Evolutionary conservation across 2,329 filamentous ascomycete species (phyloP), one percentile per base, ranked within the genome.

Genomic region (Colletotrichum sp.): DNA sequence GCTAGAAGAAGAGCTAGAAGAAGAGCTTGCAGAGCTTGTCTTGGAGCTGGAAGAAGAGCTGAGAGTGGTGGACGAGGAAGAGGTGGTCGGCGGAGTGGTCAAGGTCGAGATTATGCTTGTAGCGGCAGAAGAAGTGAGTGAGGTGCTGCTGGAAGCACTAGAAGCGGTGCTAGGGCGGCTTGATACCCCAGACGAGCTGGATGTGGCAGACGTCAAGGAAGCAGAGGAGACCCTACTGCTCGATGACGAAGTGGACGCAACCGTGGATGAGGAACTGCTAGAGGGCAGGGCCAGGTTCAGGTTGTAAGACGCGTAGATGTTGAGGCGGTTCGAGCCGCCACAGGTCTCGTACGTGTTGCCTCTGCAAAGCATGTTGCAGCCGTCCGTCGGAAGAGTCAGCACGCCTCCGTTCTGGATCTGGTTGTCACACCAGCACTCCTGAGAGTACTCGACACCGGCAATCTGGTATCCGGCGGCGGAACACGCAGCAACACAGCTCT

Each of bases 361-460:
- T 9, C 68, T 77, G 77, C 84, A 85, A 8, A 77, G 60, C 81
- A 84, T 83, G 77, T 78, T 79, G 76, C 83, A 85, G 26, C 34
- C 59, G 9, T 85, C 83, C 10, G 76, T 76, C 15, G 82, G 30
- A 32, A 63, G 30, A 34, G 28, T 65, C n/a, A 79, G 78, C 26
- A 72, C 65, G 76, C 80, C 82, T 70, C 76, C 79, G 7, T 72
- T 68, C 26, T 79, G 78, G 9, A 85, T 77, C 55, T 77, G 79
- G 78, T 81, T 82, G 16, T 18, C 83, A 72, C 83, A 85, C 80
- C 84, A 87, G 80, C 85, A 86, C 74, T 86, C 84, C 36, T 71
- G 77, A 66, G 82, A 81, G 77, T 84, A 86, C 79, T 86, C 83
- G n/a, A 84, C 83, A 15, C 86, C 85, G 65, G 87, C 87, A 39